A percentile compares a stretch with the other conserved stretches of the same genome.
phyloP scores from a whole-genome alignment of 805 yeast genomes.

The Spathaspora girioi region DNA sequence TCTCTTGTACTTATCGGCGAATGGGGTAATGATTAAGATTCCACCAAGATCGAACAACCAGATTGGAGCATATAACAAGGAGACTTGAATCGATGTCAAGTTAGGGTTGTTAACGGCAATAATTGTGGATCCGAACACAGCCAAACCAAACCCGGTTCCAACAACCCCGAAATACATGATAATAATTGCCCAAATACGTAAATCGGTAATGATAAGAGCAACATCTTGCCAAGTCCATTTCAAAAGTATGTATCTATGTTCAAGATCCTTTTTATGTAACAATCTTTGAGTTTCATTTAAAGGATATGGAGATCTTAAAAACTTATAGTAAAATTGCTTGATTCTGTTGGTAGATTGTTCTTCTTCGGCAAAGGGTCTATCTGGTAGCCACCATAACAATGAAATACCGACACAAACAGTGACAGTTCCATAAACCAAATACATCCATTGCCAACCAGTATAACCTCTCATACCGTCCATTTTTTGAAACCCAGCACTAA shows the following conservation, averaged over 20 bases:
- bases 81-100: constrained; percentile 62
- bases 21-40: constrained; percentile 70
- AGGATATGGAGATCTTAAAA: constrained; percentile 40
- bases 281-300: constrained; percentile 49
- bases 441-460: constrained; percentile 87
- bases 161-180: constrained; percentile 92
- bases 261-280: constrained; percentile 61
- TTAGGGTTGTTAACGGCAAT: constrained; percentile 61
- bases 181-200: constrained; percentile 73
- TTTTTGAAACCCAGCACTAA: constrained; percentile 83
- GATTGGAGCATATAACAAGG: constrained; percentile 81
- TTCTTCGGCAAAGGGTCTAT: constrained; percentile 47
- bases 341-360: constrained; percentile 12
- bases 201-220: constrained; percentile 50
- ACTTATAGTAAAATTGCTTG: constrained; percentile 17
- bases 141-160: constrained; percentile 85
- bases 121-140: constrained; percentile 80
- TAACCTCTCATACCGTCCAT: constrained; percentile 70
- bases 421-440: constrained; percentile 68
- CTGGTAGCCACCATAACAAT: constrained; percentile 83
- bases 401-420: constrained; percentile 62
- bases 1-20: constrained; percentile 66
- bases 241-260: constrained; percentile 41
- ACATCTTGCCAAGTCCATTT: constrained; percentile 64
- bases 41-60: constrained; percentile 84